Evolutionary conservation across 306 rosid species (phyloP).

Genomic region (Alnus rubra): DNA sequence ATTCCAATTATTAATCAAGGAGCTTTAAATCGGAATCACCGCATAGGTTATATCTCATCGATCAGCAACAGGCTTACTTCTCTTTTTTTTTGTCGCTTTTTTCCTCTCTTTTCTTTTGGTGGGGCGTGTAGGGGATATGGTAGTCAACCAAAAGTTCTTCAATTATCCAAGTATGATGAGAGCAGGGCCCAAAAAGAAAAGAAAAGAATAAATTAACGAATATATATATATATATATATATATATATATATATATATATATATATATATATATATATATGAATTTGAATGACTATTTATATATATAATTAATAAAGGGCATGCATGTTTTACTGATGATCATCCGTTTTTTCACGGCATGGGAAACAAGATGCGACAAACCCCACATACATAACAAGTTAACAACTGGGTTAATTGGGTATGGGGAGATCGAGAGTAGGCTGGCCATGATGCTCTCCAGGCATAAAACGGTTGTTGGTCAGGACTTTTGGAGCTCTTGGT

Average conservation of each 20-base stretch:
- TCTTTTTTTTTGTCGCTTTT: not conserved
- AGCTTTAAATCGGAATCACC: not conserved
- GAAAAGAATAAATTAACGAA: too few relatives aligned
- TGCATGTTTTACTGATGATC: not conserved
- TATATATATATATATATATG: too few relatives aligned
- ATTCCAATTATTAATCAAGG: not conserved
- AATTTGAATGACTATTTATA: too few relatives aligned
- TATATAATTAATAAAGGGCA: not conserved
- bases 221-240: too few relatives aligned
- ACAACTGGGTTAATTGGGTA: slow-evolving; percentile 17
- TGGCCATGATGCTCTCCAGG: slow-evolving; percentile 37
- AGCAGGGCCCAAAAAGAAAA: not conserved
- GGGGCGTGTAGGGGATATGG: not conserved
- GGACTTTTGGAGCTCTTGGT: slow-evolving; percentile 21
- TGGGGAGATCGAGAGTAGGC: not conserved
- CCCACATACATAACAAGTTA: not conserved
- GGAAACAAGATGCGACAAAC: slow-evolving; percentile 39
- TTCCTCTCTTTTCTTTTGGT: not conserved
- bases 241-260: too few relatives aligned
- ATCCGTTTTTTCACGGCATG: not conserved
- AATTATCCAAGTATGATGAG: not conserved
- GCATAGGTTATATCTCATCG: not conserved
- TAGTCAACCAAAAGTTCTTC: not conserved
- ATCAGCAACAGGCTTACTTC: not conserved
- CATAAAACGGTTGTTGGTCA: slow-evolving; percentile 43